Percentiles rank a stretch among this genome's conserved stretches.
Conservation (phyloP, 768 basidiomycete species). For the Termitomyces heimii region DNA sequence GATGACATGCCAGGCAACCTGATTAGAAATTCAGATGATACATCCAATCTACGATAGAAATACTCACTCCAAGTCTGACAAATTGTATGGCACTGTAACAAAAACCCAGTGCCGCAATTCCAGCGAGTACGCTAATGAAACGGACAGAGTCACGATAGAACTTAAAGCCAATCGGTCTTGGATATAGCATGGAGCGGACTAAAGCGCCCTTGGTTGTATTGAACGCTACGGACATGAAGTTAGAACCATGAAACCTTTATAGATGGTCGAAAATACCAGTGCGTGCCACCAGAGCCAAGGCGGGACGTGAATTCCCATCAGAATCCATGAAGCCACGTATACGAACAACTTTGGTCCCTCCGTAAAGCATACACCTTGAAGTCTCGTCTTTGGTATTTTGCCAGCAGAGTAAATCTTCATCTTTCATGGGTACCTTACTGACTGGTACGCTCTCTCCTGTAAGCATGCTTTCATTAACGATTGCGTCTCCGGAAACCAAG, state of each 20-base stretch:
- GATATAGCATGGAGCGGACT: conserved; percentile 96
- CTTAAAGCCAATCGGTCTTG: conserved; percentile 98
- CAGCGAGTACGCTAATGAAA: conserved; percentile 87
- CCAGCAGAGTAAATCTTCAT: conserved; percentile 72
- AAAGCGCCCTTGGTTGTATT: conserved; percentile 97
- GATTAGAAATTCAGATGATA: neutral
- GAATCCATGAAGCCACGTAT: conserved; percentile 58
- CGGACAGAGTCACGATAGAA: conserved; percentile 91
- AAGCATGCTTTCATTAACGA: conserved; percentile 98
- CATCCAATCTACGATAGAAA: neutral
- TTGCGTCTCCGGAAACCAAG: conserved; percentile 92
- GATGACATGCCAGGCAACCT: conserved; percentile 91
- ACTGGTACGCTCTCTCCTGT: conserved; percentile 98
- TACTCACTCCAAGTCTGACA: conserved; percentile 75
- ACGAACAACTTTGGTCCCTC: conserved; percentile 87
- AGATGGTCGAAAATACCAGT: conserved; percentile 50
- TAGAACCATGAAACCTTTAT: neutral
- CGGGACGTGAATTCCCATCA: conserved; percentile 51
- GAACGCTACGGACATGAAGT: conserved; percentile 50
- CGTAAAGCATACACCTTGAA: conserved; percentile 80
- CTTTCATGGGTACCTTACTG: conserved; percentile 81
- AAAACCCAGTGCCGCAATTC: conserved; percentile 91
- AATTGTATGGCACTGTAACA: conserved; percentile 90
- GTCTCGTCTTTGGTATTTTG: conserved; percentile 63
- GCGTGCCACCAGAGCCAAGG: conserved; percentile 77